phyloP scores from a whole-genome alignment of 2,329 filamentous ascomycete species.

The Alternaria ventricosa region DNA sequence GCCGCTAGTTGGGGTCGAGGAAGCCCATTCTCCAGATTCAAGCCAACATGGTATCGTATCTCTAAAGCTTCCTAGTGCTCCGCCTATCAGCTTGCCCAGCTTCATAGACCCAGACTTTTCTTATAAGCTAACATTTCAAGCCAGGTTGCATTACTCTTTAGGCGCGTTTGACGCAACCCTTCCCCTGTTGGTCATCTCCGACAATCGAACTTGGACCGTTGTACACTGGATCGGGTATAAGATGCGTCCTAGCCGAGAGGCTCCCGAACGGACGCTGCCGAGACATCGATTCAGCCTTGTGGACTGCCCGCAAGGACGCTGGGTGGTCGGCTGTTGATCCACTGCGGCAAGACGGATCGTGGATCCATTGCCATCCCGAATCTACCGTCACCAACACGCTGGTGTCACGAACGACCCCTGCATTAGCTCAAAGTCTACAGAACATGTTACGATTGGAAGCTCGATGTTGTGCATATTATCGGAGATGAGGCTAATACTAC shows the following conservation, averaged over 20 bases:
- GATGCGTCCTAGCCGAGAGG: background rate
- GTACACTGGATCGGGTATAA: background rate
- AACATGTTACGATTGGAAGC: background rate
- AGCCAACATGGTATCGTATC: background rate
- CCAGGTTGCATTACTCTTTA: background rate
- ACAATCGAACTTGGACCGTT: background rate
- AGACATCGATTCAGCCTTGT: constrained; percentile 1
- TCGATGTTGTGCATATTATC: background rate
- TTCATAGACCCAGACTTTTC: background rate
- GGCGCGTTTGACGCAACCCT: background rate
- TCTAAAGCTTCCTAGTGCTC: background rate
- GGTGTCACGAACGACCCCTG: constrained; percentile 1
- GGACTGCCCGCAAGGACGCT: background rate
- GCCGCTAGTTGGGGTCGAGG: background rate
- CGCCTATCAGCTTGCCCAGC: background rate
- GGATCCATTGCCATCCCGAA: background rate
- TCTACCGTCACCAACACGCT: constrained; percentile 8
- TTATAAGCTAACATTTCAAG: background rate
- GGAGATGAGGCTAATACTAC: background rate
- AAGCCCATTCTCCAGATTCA: background rate
- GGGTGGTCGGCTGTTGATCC: constrained; percentile 6
- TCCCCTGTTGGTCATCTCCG: background rate
- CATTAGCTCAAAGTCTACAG: background rate
- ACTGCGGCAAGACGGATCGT: constrained; percentile 8
- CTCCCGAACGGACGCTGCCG: constrained; percentile 3